These are phyloP conservation scores for Silene latifolia DNA, from an alignment of 148 eudicot genomes.

Conservation along the genomic window DNA sequence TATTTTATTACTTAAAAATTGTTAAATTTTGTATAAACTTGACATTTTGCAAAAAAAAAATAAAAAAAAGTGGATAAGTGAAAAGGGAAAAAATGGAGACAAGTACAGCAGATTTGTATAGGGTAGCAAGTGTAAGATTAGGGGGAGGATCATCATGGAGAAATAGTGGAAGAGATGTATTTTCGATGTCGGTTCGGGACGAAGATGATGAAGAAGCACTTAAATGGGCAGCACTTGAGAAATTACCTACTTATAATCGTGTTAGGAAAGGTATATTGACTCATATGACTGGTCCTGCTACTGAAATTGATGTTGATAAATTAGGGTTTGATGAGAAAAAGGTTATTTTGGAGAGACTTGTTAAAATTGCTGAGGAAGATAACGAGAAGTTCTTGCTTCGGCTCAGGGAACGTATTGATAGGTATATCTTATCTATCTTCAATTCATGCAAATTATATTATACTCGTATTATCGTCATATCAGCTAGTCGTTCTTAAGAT, in stretches of 20 bases:
- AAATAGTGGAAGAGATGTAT: slow-evolving; percentile 47
- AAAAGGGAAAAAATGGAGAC: slow-evolving; percentile 32
- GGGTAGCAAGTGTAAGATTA: slow-evolving; percentile 55
- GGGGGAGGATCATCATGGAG: slow-evolving; percentile 60
- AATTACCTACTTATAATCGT: slow-evolving; percentile 62
- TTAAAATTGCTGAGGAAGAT: slow-evolving; percentile 55
- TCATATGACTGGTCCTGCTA: slow-evolving; percentile 45
- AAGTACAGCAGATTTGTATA: slow-evolving; percentile 37
- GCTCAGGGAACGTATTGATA: slow-evolving; percentile 52
- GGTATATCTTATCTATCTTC: slow-evolving; percentile 23
- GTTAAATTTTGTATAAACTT: slow-evolving; percentile 9
- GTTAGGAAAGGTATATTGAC: slow-evolving; percentile 59
- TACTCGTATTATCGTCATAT: too few relatives aligned
- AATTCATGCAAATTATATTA: too few relatives aligned
- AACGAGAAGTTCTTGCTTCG: slow-evolving; percentile 56
- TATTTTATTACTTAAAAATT: not conserved
- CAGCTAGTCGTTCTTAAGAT: too few relatives aligned
- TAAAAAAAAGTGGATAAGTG: too few relatives aligned
- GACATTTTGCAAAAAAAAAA: too few relatives aligned
- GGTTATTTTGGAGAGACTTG: slow-evolving; percentile 43
- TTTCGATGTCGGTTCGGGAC: slow-evolving; percentile 42
- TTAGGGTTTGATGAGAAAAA: slow-evolving; percentile 48
- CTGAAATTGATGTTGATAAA: slow-evolving; percentile 54
- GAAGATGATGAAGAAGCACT: slow-evolving; percentile 86
- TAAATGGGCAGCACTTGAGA: slow-evolving; percentile 88